Percentiles rank a stretch among this genome's conserved stretches.
Conservation (phyloP, 352 stramenopile species). For the Globisporangium nagaii region DNA sequence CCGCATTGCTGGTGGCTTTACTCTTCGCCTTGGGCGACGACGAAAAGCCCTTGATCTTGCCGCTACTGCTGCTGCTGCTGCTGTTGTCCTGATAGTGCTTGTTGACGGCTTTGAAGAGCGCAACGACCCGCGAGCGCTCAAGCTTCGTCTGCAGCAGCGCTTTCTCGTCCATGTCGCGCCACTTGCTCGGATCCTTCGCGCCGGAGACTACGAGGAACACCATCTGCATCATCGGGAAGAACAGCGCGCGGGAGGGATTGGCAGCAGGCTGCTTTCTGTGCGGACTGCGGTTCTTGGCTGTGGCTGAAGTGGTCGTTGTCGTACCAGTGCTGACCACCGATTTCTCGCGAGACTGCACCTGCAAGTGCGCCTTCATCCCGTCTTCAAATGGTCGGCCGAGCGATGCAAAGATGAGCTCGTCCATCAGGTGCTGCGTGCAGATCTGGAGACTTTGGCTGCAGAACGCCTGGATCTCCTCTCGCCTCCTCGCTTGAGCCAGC, state of each 20-base stretch:
- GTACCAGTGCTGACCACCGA: background rate
- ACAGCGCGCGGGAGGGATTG: background rate
- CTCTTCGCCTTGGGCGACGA: background rate
- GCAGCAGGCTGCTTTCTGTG: background rate
- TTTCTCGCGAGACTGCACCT: background rate
- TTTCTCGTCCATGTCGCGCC: constrained; percentile 28
- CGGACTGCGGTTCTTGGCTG: background rate
- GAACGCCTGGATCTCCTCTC: constrained; percentile 27
- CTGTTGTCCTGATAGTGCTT: constrained; percentile 15
- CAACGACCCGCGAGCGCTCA: constrained; percentile 44
- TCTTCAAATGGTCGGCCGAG: constrained; percentile 8
- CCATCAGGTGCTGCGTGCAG: constrained; percentile 33
- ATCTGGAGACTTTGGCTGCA: constrained; percentile 30
- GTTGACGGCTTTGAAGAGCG: constrained; percentile 39
- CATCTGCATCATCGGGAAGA: constrained; percentile 41
- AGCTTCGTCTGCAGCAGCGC: constrained; percentile 33
- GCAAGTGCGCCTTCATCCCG: constrained; percentile 2
- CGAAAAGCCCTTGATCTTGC: background rate
- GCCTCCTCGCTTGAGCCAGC: constrained; percentile 12
- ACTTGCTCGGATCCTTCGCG: constrained; percentile 28
- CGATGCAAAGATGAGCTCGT: constrained; percentile 33
- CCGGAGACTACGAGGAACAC: constrained; percentile 39
- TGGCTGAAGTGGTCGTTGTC: too few species aligned
- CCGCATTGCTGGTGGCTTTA: constrained; percentile 10
- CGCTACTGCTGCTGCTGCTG: constrained; percentile 3